Percentiles rank a stretch among this genome's conserved stretches.
Conservation (phyloP, 1,284 basidiomycete species). For the Kalmanozyma brasiliensis region DNA sequence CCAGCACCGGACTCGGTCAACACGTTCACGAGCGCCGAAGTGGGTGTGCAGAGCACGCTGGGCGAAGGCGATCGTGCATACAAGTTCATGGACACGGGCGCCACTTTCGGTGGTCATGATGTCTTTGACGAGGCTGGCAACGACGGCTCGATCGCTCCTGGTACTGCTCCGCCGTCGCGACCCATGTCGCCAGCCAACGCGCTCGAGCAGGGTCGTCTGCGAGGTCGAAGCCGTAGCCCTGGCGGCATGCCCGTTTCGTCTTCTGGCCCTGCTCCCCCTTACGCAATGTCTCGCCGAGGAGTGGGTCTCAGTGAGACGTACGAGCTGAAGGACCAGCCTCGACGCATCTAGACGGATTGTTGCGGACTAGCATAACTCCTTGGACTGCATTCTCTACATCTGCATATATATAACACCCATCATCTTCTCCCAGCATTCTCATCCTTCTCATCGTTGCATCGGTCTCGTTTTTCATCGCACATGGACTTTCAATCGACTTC, state of each 20-base stretch:
- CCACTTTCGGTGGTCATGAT: constrained; percentile 30
- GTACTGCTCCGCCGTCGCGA: constrained; percentile 38
- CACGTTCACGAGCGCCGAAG: constrained; percentile 28
- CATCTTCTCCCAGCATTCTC: too few species aligned
- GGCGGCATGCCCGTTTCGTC: constrained; percentile 30
- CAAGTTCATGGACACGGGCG: constrained; percentile 46
- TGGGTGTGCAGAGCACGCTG: constrained; percentile 31
- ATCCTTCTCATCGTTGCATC: too few species aligned
- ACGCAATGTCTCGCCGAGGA: constrained; percentile 20
- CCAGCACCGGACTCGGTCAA: constrained; percentile 28
- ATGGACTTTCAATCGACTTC: too few species aligned
- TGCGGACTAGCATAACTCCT: too few species aligned
- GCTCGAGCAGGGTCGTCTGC: constrained; percentile 40
- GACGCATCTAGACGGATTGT: constrained; percentile 15
- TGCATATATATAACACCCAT: too few species aligned
- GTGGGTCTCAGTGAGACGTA: constrained; percentile 30
- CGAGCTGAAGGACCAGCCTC: constrained; percentile 37
- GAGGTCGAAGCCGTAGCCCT: constrained; percentile 7
- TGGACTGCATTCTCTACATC: background rate
- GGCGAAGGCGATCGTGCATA: constrained; percentile 38
- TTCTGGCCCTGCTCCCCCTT: constrained; percentile 30
- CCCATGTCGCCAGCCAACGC: constrained; percentile 46
- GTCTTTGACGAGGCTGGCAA: constrained; percentile 38
- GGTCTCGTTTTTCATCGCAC: too few species aligned
- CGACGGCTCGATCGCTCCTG: constrained; percentile 24